Evolutionary conservation across 441 rosid species (phyloP), one percentile per base, ranked within the genome.

Genomic region (Adansonia madagascariensis): DNA sequence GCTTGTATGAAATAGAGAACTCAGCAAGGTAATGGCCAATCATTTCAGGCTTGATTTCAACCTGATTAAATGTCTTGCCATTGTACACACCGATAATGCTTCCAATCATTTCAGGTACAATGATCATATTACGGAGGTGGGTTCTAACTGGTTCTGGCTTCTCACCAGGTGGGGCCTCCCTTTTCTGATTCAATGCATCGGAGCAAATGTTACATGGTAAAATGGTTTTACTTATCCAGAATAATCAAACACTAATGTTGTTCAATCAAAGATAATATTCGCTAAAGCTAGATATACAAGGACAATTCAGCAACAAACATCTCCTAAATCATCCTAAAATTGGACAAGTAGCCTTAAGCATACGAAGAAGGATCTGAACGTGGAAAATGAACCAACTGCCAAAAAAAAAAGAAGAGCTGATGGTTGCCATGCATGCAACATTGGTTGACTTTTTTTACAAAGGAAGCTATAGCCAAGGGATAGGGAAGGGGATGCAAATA

Each of bases 21-120:
- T 94, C 97, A 4, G 97, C 98, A 31, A 92, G 77, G 84, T 91
- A 94, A 79, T 92, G 97, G 18, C 96, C 90, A 73, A 94, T 92
- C 97, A 94, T 94, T 80, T 94, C 98, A 1, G 97, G 97, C 89
- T 92, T 92, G 86, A 94, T 92, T 77, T 92, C 97, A 57, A 91
- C 95, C 79, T 89, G 97, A 80, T 93, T 93, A 57, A 94, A 94
- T 22, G 97, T 91, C 89, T 91, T 91, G 4, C 98, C 98, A 20
- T 94, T 93, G 92, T 93, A 94, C 6, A 90, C 95, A 0, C 98
- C 97, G 44, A 91, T 86, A 57, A 93, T 74, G 85, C 98, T 91
- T 52, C 98, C 97, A 1, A 92, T 94, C 97, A 94, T 94, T 79
- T 92, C 97, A 2, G 97, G 97, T 0, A 92, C 97, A 59, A 94